phyloP scores from a whole-genome alignment of 768 basidiomycete genomes.

The Porphyrellus cyaneotinctus region DNA sequence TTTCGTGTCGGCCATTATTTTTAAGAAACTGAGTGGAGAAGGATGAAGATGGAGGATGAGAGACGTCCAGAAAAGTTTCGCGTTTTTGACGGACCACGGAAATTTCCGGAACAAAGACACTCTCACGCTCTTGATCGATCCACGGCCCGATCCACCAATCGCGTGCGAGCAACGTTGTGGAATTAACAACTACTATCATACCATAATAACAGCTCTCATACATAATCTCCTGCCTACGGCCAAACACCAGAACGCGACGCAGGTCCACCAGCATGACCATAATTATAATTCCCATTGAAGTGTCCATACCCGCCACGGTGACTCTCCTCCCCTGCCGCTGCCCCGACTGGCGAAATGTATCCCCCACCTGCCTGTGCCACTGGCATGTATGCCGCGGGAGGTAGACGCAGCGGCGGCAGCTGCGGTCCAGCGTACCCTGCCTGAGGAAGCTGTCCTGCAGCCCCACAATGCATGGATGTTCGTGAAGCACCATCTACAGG shows the following conservation, averaged over 20 bases:
- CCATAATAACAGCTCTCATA: constrained; percentile 6
- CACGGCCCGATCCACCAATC: constrained; percentile 10
- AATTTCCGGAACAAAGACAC: constrained; percentile 25
- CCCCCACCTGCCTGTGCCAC: constrained; percentile 14
- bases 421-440: constrained; percentile 20
- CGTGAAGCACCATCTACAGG: constrained; percentile 15
- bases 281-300: constrained; percentile 24
- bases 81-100: constrained; percentile 35
- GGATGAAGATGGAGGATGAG: constrained; percentile 42
- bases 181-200: constrained; percentile 18
- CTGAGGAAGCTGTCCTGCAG: constrained; percentile 14
- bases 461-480: constrained; percentile 12
- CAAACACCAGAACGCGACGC: constrained; percentile 24
- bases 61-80: constrained; percentile 47
- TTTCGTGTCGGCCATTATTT: constrained; percentile 79
- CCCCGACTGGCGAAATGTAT: constrained; percentile 22
- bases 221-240: constrained; percentile 23
- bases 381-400: constrained; percentile 19
- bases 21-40: constrained; percentile 46
- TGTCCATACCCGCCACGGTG: constrained; percentile 23
- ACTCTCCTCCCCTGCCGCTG: constrained; percentile 15
- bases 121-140: constrained; percentile 30
- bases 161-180: neutral
- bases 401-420: constrained; percentile 28
- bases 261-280: constrained; percentile 20